Percentiles rank a stretch among this genome's conserved stretches.
Evolutionary conservation across 768 basidiomycete species (phyloP).

Genomic region (Leucogyrophana mollusca): DNA sequence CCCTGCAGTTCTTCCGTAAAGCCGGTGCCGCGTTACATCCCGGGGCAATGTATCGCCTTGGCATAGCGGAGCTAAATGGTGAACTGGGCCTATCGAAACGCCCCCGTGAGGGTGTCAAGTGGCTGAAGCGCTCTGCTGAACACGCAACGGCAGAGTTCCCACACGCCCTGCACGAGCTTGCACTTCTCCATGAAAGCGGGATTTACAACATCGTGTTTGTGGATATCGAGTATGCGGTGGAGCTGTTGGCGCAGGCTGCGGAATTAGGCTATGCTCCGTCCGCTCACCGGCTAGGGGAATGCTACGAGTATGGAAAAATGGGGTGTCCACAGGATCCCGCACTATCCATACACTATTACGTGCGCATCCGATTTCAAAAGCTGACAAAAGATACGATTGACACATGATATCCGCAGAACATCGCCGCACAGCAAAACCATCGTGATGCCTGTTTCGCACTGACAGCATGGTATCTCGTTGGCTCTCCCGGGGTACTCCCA

Average conservation of each 20-base stretch:
- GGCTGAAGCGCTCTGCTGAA: conserved; percentile 97
- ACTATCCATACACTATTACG: conserved; percentile 97
- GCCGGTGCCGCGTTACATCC: conserved; percentile 90
- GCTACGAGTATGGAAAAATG: conserved; percentile 99
- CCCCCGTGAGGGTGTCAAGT: conserved; percentile 96
- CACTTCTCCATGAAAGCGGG: conserved; percentile 94
- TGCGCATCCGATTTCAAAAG: conserved; percentile 42
- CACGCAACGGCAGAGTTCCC: conserved; percentile 94
- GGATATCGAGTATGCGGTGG: conserved; percentile 93
- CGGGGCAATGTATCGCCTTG: conserved; percentile 95
- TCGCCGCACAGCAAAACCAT: conserved; percentile 96
- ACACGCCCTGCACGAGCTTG: conserved; percentile 93
- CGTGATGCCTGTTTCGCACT: conserved; percentile 97
- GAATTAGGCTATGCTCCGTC: conserved; percentile 97
- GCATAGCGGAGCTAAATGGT: conserved; percentile 94
- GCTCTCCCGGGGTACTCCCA: conserved; percentile 94
- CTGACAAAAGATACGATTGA: not conserved
- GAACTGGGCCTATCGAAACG: conserved; percentile 84
- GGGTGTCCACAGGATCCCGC: conserved; percentile 97
- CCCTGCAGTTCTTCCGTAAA: conserved; percentile 90
- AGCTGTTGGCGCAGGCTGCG: conserved; percentile 91
- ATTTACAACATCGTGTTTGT: conserved; percentile 97
- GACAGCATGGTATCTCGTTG: conserved; percentile 99
- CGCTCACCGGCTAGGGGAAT: conserved; percentile 94
- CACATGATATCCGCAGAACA: conserved; percentile 57